Evolutionary conservation across 2,329 filamentous ascomycete species (phyloP).

Genomic region (Nigrospora sphaerica): DNA sequence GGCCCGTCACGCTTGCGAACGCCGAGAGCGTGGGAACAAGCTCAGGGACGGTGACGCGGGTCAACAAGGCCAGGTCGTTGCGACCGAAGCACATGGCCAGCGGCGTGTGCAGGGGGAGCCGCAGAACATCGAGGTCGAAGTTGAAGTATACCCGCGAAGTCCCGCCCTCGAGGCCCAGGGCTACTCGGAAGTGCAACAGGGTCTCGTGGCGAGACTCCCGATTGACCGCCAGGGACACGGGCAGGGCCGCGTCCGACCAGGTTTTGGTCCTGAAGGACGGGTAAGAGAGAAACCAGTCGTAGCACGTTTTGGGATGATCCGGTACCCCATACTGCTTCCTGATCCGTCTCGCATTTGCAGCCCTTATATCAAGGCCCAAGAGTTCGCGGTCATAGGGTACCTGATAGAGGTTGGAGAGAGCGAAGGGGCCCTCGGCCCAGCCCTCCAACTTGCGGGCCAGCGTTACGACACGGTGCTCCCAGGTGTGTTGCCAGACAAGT

Average conservation of each 20-base stretch:
- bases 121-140: slow-evolving; percentile 5
- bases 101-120: slow-evolving; percentile 4
- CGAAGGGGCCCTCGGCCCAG: background rate
- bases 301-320: background rate
- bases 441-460: background rate
- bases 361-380: too few relatives aligned
- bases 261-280: background rate
- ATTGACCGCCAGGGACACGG: slow-evolving; percentile 5
- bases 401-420: background rate
- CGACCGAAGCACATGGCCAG: slow-evolving; percentile 4
- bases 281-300: background rate
- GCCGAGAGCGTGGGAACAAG: background rate
- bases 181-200: background rate
- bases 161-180: background rate
- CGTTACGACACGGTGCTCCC: slow-evolving; percentile 4
- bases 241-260: background rate
- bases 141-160: slow-evolving; percentile 3
- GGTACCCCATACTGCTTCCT: background rate
- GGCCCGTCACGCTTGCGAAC: background rate
- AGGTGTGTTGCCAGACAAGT: slow-evolving; percentile 8
- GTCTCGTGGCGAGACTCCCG: slow-evolving; percentile 7
- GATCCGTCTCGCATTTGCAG: too few relatives aligned
- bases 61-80: background rate
- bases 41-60: slow-evolving; percentile 5
- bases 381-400: background rate